A percentile compares a stretch with the other conserved stretches of the same genome.
Evolutionary conservation across 2,329 filamentous ascomycete species (phyloP).

Genomic region (Aureobasidium pullulans): DNA sequence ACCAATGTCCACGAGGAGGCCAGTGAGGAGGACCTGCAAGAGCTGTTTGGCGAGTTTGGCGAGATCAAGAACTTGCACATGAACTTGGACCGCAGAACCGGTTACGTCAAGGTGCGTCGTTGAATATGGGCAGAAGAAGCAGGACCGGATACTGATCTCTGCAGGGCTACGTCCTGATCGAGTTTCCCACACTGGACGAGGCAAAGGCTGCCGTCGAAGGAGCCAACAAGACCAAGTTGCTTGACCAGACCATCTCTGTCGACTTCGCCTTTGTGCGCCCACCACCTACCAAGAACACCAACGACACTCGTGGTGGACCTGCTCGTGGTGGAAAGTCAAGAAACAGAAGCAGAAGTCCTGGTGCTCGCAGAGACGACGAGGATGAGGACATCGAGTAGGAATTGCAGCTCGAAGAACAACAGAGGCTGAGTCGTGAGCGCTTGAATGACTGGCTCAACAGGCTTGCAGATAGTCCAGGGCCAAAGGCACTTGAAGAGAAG

Average conservation of each 20-base stretch:
- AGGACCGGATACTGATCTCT: background rate
- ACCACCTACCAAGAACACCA: conserved; percentile 52
- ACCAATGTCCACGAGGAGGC: conserved; percentile 86
- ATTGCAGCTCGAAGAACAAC: background rate
- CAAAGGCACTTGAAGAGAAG: background rate
- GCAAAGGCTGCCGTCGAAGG: conserved; percentile 75
- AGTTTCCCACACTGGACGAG: conserved; percentile 72
- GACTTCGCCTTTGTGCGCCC: conserved; percentile 83
- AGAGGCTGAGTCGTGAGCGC: background rate
- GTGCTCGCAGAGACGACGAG: conserved; percentile 27
- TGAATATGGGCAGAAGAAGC: background rate
- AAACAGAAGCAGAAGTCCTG: conserved; percentile 38
- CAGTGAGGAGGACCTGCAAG: conserved; percentile 73
- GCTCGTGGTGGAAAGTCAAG: conserved; percentile 22
- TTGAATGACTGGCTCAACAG: background rate
- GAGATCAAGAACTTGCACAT: conserved; percentile 83
- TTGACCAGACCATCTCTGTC: conserved; percentile 73
- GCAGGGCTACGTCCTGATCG: conserved; percentile 78
- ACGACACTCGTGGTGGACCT: conserved; percentile 25
- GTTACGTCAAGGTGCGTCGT: conserved; percentile 70
- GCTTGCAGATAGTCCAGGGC: background rate
- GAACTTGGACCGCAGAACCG: conserved; percentile 73
- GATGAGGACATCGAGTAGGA: conserved; percentile 21
- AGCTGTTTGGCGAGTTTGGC: conserved; percentile 75
- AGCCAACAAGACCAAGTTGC: conserved; percentile 67